Base-by-base conservation (phyloP, 371 early-diverging fungal genomes). In the Mucor racemosus region DNA sequence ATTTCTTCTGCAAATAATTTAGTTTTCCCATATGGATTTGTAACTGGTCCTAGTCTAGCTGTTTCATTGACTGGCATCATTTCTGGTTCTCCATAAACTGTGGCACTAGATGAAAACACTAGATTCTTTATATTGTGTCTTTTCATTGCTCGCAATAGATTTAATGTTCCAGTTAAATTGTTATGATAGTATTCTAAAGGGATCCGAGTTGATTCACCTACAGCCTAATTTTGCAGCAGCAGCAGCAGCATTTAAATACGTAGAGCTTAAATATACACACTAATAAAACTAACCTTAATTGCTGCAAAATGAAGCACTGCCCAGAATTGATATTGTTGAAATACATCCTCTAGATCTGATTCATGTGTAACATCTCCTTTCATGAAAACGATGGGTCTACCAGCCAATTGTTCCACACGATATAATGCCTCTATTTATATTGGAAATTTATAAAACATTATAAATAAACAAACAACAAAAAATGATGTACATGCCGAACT, bases 271-370 rank as follows among this genome's bases (percentile, higher is more conserved):
- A 19, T 26, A 50, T 5, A 44, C n/a, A 17, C n/a, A 44, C 17
- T 17, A 14, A 36, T 0, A 38, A 14, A 19, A 39, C 35, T 58
- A 68, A 78, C 81, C 66, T 97, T 97, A 60, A 94, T 80, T 1
- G 93, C 97, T 0, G 96, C 97, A 75, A 96, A 95, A 73, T 96
- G 97, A 68, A 96, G 85, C 7, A 96, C 95, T 59, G 92, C 89
- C 73, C 78, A 79, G 65, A 96, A 85, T n/a, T 73, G 64, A 73
- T 90, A 88, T 55, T 83, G 72, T 21, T 64, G 42, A 76, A 95
- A 95, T 41, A 94, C 86, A 7, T 60, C 69, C 21, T 80, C 83
- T n/a, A 93, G 75, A 41, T 76, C 82, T 31, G 65, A 69, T 57
- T 71, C 70, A n/a, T 69, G 67, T 54, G 81, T 79, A 35, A 81